These are phyloP conservation scores for Citropsis articulata DNA, from an alignment of 345 rosid genomes.

Conservation along the genomic window DNA sequence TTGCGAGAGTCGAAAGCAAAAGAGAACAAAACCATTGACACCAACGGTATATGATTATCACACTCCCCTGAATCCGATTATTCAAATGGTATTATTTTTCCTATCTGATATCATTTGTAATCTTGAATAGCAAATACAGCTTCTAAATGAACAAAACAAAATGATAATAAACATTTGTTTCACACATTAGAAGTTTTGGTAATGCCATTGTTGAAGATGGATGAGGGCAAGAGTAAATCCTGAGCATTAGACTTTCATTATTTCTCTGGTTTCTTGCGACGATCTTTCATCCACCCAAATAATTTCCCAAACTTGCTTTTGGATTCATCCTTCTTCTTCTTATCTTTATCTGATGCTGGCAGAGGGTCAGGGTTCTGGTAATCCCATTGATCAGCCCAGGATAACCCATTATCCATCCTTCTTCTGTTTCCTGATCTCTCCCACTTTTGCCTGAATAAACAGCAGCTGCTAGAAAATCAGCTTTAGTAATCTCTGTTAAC, in stretches of 20 bases:
- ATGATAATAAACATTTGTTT: too few relatives aligned
- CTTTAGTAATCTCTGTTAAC: not conserved
- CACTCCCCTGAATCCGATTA: not conserved
- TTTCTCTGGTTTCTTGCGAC: constrained; percentile 31
- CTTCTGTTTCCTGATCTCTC: not conserved
- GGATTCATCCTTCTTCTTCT: constrained; percentile 31
- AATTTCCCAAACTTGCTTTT: constrained; percentile 27
- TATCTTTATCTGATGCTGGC: constrained; percentile 9
- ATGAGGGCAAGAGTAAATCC: not conserved
- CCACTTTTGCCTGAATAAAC: not conserved
- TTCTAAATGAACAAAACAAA: too few relatives aligned
- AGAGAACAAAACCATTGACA: not conserved
- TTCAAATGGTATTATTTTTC: too few relatives aligned
- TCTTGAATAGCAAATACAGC: too few relatives aligned
- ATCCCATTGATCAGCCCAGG: constrained; percentile 83
- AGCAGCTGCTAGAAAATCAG: not conserved
- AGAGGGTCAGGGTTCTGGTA: constrained; percentile 34
- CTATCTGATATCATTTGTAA: not conserved
- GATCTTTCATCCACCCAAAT: constrained; percentile 32
- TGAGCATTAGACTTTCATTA: not conserved
- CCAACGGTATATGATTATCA: not conserved
- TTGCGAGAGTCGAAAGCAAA: not conserved
- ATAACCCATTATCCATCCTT: constrained; percentile 51
- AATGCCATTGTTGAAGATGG: not conserved
- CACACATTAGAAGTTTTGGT: too few relatives aligned